Evolutionary conservation across 108 stramenopile genomes (phyloP), one percentile per base, ranked within the genome.

Genomic region (Nitzschia sp.): DNA sequence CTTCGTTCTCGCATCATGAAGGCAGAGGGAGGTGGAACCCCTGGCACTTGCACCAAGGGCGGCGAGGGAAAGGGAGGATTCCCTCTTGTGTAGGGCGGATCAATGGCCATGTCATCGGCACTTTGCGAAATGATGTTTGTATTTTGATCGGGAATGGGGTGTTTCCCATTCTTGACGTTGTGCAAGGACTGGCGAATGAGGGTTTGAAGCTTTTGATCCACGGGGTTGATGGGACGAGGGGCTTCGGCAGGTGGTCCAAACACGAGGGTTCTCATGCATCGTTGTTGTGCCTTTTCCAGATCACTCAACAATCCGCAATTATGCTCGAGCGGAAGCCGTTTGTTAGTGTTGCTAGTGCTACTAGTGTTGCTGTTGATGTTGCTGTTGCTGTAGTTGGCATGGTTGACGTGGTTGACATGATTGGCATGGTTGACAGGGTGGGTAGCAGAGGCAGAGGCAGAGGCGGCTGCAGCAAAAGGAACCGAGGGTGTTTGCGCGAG

Each of bases 101-200:
- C 71, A 25, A 72, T 64, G 22, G 62, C 43, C 71, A 64, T 72
- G 26, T 72, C 71, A 53, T 72, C 71, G n/a, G 63, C 63, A 12
- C 57, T 63, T 54, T 55, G 50, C 20, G 41, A 42, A 6, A 44
- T 62, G 5, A 11, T 9, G 7, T 39, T 57, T 12, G 43, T 22
- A 15, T 21, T 10, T 7, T 25, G 50, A 3, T 15, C n/a, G 17
- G 46, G 46, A 6, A 71, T 41, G 14, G 71, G 71, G 50, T 63
- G 71, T 3, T 51, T 14, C 38, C 53, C 67, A 41, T 40, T 37
- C 41, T 50, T 19, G 29, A 70, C 48, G 22, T 74, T 62, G 1
- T 74, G 26, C 12, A 74, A 34, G 12, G 73, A 74, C 2, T 50
- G 65, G 15, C 73, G 73, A 24, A 74, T 15, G 12, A 74, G 51